Evolutionary conservation across 2,329 filamentous ascomycete genomes (phyloP).

Genomic region (Coleophoma eucalyptorum): DNA sequence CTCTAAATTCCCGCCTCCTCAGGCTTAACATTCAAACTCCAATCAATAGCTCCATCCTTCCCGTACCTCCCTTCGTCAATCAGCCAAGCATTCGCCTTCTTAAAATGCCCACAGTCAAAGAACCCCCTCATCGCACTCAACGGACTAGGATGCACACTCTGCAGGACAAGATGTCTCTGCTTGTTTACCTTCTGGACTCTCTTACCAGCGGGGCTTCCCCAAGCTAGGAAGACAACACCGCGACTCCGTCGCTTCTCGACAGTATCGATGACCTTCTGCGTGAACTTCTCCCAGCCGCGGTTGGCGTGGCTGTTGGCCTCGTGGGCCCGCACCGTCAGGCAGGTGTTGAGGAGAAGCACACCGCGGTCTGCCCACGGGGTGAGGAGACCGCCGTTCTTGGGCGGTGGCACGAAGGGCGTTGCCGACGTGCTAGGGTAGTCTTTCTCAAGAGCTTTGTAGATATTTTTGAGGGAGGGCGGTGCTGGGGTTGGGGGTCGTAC

Average conservation of each 20-base stretch:
- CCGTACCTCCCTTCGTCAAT: constrained; percentile 63
- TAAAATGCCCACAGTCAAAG: constrained; percentile 80
- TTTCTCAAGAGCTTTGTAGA: constrained; percentile 82
- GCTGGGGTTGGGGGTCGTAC: constrained; percentile 85
- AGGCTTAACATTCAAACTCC: constrained; percentile 51
- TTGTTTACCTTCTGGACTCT: constrained; percentile 71
- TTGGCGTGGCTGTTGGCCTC: constrained; percentile 82
- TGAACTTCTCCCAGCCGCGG: constrained; percentile 90
- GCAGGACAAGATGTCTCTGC: constrained; percentile 75
- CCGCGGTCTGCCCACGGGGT: constrained; percentile 93
- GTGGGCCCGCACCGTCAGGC: constrained; percentile 86
- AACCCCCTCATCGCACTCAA: constrained; percentile 80
- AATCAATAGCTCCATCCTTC: constrained; percentile 76
- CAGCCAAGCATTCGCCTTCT: constrained; percentile 82
- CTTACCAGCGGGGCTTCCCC: constrained; percentile 83
- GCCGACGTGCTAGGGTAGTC: constrained; percentile 65
- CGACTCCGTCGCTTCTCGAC: constrained; percentile 71
- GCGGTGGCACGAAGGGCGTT: constrained; percentile 60
- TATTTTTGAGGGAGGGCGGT: constrained; percentile 88
- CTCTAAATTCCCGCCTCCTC: constrained; percentile 3
- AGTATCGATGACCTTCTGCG: constrained; percentile 84
- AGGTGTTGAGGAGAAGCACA: constrained; percentile 91
- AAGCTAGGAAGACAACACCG: constrained; percentile 93
- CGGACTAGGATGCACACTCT: constrained; percentile 90
- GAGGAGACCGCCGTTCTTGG: constrained; percentile 75